These are phyloP conservation scores for Fusarium devonianum DNA, from an alignment of 2,329 filamentous ascomycete genomes.

Conservation along the genomic window DNA sequence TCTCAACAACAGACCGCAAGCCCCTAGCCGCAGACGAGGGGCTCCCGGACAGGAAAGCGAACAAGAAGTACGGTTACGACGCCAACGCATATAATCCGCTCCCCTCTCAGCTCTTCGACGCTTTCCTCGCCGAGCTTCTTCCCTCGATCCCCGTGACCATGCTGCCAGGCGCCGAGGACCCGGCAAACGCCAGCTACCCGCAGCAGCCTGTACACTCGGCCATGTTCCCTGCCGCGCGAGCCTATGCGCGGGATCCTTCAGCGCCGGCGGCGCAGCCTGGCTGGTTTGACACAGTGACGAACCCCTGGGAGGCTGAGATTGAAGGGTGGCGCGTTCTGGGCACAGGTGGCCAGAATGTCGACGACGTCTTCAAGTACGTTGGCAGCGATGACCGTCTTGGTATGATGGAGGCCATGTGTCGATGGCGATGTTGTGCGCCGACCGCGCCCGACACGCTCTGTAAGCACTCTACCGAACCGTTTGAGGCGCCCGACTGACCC, in stretches of 20 bases:
- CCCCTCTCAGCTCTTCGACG: constrained; percentile 84
- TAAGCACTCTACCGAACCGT: constrained; percentile 61
- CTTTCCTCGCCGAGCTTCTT: constrained; percentile 80
- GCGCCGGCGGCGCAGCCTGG: constrained; percentile 56
- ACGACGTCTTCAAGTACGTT: constrained; percentile 93
- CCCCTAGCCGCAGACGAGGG: constrained; percentile 47
- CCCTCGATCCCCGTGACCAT: constrained; percentile 89
- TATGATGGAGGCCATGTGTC: constrained; percentile 93
- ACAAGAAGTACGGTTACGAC: constrained; percentile 95
- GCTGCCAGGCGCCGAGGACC: constrained; percentile 83
- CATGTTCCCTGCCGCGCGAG: constrained; percentile 81
- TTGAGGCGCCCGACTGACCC: not conserved
- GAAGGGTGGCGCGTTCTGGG: constrained; percentile 90
- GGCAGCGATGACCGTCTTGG: constrained; percentile 77
- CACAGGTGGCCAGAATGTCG: constrained; percentile 89
- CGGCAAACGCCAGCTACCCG: constrained; percentile 86
- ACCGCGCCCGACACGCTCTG: constrained; percentile 96
- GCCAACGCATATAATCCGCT: constrained; percentile 84
- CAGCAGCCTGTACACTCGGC: constrained; percentile 93
- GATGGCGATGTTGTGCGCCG: constrained; percentile 90
- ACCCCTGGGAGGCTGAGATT: constrained; percentile 90
- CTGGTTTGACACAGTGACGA: constrained; percentile 90
- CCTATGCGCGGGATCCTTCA: constrained; percentile 65
- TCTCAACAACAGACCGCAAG: constrained; percentile 68
- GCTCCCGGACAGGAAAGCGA: constrained; percentile 53